A percentile compares a stretch with the other conserved stretches of the same genome.
These are phyloP conservation scores for Persicaria maculosa DNA, from an alignment of 148 eudicot genomes.

Conservation along the genomic window DNA sequence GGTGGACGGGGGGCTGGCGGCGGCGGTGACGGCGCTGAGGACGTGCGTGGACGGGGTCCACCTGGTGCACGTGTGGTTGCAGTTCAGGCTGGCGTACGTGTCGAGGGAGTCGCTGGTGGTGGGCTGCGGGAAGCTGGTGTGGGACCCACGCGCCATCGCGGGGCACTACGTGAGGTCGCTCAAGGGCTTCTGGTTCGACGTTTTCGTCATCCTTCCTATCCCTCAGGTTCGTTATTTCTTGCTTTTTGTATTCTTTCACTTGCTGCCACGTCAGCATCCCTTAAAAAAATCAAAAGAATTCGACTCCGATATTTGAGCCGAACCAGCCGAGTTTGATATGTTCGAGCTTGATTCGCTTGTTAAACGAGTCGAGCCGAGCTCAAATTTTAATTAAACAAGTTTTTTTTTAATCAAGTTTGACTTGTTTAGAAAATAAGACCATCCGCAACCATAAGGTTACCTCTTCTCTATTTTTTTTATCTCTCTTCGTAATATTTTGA, in stretches of 20 bases:
- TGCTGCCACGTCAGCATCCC: background rate
- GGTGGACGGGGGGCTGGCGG: conserved; percentile 68
- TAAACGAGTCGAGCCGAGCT: no score
- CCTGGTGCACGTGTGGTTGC: conserved; percentile 75
- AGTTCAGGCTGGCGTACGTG: conserved; percentile 83
- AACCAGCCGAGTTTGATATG: no score
- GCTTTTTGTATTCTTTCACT: background rate
- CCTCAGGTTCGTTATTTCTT: conserved; percentile 56
- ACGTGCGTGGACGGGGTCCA: conserved; percentile 71
- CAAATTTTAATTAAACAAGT: no score
- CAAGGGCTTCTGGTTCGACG: conserved; percentile 88
- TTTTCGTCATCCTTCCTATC: conserved; percentile 77
- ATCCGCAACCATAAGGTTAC: no score
- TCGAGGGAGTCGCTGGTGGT: conserved; percentile 91
- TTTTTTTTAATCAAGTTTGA: no score
- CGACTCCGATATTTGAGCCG: no score
- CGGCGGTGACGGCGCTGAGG: conserved; percentile 43
- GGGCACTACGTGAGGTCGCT: conserved; percentile 56
- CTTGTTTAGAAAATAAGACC: no score
- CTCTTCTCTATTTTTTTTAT: no score
- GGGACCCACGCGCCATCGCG: conserved; percentile 77
- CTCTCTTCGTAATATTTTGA: no score
- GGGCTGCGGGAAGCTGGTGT: conserved; percentile 95
- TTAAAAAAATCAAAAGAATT: no score
- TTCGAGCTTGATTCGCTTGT: no score